phyloP scores from a whole-genome alignment of 2,329 filamentous ascomycete species.

The Scolecobasidium constrictum region DNA sequence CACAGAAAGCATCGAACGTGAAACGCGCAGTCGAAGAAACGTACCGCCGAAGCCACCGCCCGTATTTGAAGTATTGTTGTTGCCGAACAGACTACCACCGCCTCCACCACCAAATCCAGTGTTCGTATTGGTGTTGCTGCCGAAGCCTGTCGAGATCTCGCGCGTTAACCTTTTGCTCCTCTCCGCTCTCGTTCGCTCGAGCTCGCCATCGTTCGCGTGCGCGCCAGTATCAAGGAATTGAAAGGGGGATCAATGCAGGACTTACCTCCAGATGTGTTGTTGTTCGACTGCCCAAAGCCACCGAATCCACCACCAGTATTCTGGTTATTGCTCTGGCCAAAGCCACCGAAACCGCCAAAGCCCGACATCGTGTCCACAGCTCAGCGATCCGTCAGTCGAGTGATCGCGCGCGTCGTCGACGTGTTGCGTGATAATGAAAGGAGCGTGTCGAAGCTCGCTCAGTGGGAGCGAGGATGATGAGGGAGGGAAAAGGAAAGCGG shows the following conservation, averaged over 20 bases:
- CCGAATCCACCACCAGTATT: slow-evolving; percentile 21
- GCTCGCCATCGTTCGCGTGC: slow-evolving; percentile 13
- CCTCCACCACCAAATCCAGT: slow-evolving; percentile 19
- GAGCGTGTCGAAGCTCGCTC: background rate
- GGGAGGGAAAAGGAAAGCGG: background rate
- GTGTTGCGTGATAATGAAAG: too few relatives aligned
- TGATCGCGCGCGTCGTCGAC: too few relatives aligned
- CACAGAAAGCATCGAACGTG: too few relatives aligned
- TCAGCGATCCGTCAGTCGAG: too few relatives aligned
- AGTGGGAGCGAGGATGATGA: background rate
- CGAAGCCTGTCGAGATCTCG: slow-evolving; percentile 27
- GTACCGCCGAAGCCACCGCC: slow-evolving; percentile 2
- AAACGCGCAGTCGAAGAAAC: background rate
- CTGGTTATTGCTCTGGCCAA: slow-evolving; percentile 22
- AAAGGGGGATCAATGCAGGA: slow-evolving; percentile 18
- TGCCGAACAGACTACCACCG: slow-evolving; percentile 18
- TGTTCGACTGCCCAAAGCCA: slow-evolving; percentile 31
- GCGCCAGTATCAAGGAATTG: background rate
- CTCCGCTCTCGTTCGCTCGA: slow-evolving; percentile 12
- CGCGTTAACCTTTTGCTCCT: slow-evolving; percentile 22
- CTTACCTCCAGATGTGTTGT: slow-evolving; percentile 41
- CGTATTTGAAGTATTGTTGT: slow-evolving; percentile 13
- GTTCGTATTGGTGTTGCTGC: slow-evolving; percentile 13
- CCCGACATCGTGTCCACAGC: slow-evolving; percentile 8
- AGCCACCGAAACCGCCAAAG: slow-evolving; percentile 45